Evolutionary conservation across 306 rosid genomes (phyloP), one percentile per base, ranked within the genome.

Genomic region (Lathyrus oleraceus): DNA sequence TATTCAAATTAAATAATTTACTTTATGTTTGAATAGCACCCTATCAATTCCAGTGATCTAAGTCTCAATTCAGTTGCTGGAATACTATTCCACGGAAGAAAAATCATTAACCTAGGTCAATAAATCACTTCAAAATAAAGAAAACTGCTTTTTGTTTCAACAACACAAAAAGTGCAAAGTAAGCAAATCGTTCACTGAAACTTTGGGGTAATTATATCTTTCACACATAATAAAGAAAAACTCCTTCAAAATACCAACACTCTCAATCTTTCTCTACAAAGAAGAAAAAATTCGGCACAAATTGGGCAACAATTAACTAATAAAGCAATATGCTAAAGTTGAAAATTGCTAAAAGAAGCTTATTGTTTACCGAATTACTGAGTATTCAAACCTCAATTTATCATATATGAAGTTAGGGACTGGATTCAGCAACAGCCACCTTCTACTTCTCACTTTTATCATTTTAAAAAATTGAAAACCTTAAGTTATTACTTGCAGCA

Each of bases 391-490:
- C 77, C 87, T 83, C 80, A 78, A 66, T 73, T 9, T 69, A 65
- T 78, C 86, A 81, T 76, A 79, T 69, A 79, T 84, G 83, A 82
- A 82, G 89, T 82, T 56, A 57, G 81, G 84, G 89, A 79, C 89
- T 81, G 70, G 81, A 72, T 73, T 83, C 78, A 67, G 38, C 76
- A 78, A 83, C 87, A 75, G 92, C 89, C 94, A 74, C 85, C 83
- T 83, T 76, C 67, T 71, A 69, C 83, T 87, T 85, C 78, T 85
- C 87, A 75, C 81, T 79, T 79, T 65, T 62, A 70, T 73, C 82
- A 77, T 78, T 78, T 83, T 73, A 86, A 83, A 91, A 91, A 88
- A 91, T 81, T 5, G 92, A 84, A 74, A 95, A 89, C 81, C 84
- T 79, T 75, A 86, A 48, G 69, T 86, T 87, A 23, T 86, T 89